Evolutionary conservation across 1,284 basidiomycete species (phyloP), one percentile per base, ranked within the genome.

Genomic region (Ganoderma lingzhi): DNA sequence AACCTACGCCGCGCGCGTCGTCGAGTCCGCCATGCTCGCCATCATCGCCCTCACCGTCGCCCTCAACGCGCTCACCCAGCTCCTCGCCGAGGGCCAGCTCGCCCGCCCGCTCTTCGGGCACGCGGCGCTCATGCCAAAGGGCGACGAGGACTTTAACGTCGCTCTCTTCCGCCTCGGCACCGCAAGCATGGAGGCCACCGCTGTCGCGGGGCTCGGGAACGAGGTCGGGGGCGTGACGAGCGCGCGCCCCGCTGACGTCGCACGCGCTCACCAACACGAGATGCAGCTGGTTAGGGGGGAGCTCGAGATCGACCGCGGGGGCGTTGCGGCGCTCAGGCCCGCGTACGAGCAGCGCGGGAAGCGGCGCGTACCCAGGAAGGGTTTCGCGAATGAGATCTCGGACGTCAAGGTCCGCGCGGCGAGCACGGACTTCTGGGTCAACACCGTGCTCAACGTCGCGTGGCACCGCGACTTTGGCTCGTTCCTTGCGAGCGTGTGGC

Each of bases 141-240:
- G 84, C 78, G 90, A 93, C 44, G 92, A 93, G 77, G 92, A 94
- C 76, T 94, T 91, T 78, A 87, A 88, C 3, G 84, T 93, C 35
- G 86, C 90, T 3, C 82, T 94, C 42, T 82, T 93, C 63, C 87
- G 92, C 30, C 82, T 93, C 19, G 91, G 91, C 9, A 91, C 90
- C 0, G 91, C 90, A 2, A 91, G 90, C 75, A 81, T 94, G 62
- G 92, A 93, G 77, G 89, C 90, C 0, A 93, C 91, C 0, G 88
- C 87, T 64, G 84, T 91, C 23, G 85, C 88, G 23, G 93, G 92
- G 1, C 84, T 92, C 75, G 89, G 90, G 1, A 93, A 94, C 75
- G 92, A 94, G 78, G 88, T 93, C 28, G 86, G 87, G 23, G 81
- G 85, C 0, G 82, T 93, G 44, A 74, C 82, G 58, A 80, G 83